Percentiles rank a stretch among this genome's conserved stretches.
Conservation (phyloP, 2,329 filamentous ascomycete genomes). For the Colletotrichum echinochloae region DNA sequence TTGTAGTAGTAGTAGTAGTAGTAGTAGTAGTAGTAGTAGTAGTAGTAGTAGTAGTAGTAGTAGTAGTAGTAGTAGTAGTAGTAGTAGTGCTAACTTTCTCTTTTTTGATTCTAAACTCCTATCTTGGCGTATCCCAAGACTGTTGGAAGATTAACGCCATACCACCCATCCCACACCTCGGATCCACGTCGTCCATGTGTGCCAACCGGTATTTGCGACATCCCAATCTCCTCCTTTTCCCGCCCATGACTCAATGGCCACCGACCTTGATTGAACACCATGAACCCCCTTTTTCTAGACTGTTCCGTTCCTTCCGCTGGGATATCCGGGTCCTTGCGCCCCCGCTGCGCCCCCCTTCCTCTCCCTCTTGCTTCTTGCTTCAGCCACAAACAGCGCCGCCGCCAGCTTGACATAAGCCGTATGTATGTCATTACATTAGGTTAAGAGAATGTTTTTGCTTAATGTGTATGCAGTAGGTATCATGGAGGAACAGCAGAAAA, state of each 20-base stretch:
- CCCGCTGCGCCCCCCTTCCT: neutral
- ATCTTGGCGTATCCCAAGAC: neutral
- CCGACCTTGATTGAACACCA: neutral
- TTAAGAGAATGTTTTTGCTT: constrained; percentile 28
- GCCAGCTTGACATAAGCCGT: constrained; percentile 36
- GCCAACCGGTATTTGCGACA: neutral
- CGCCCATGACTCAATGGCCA: neutral
- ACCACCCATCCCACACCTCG: neutral
- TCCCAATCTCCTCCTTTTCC: neutral
- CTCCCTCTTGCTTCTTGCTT: neutral
- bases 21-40: no score
- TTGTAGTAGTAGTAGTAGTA: no score
- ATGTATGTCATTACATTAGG: constrained; percentile 41
- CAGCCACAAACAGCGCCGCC: constrained; percentile 38
- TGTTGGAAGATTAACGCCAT: constrained; percentile 6
- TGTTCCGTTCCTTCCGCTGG: constrained; percentile 5
- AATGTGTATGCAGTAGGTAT: constrained; percentile 37
- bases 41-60: no score
- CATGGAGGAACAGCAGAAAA: constrained; percentile 8
- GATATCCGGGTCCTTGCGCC: constrained; percentile 16
- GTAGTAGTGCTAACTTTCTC: constrained; percentile 2
- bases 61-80: no score
- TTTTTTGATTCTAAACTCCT: constrained; percentile 6
- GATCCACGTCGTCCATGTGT: neutral
- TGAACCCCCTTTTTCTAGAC: neutral